These are phyloP conservation scores for Porogramme epimiltina DNA, from an alignment of 1,284 basidiomycete species.

Conservation along the genomic window DNA sequence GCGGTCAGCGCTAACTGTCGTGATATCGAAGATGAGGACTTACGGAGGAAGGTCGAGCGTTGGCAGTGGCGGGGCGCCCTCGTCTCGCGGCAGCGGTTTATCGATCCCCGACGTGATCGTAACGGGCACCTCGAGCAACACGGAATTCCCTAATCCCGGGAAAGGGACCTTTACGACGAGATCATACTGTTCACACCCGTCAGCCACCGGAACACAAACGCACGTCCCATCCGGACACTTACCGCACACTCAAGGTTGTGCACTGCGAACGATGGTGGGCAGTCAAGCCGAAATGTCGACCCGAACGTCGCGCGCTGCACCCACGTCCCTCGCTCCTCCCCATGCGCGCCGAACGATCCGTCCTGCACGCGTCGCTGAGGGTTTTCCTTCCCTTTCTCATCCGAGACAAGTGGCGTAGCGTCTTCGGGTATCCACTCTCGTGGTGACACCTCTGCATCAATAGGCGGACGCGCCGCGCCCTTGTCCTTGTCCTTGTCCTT, in stretches of 20 bases:
- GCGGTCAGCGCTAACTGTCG: background rate
- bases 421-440: slow-evolving; percentile 4
- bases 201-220: too few species aligned
- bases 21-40: background rate
- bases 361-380: too few species aligned
- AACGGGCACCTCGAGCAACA: slow-evolving; percentile 11
- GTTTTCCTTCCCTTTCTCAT: background rate
- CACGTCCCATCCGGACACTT: background rate
- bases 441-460: background rate
- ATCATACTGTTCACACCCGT: slow-evolving; percentile 1
- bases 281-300: slow-evolving; percentile 9
- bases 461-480: background rate
- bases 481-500: background rate
- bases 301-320: slow-evolving; percentile 11
- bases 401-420: background rate
- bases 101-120: slow-evolving; percentile 14
- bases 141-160: slow-evolving; percentile 16
- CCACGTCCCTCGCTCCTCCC: slow-evolving; percentile 3
- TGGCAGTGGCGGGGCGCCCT: background rate
- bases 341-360: background rate
- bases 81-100: slow-evolving; percentile 1
- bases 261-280: slow-evolving; percentile 11
- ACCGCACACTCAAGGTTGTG: slow-evolving; percentile 9
- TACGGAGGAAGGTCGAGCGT: slow-evolving; percentile 7
- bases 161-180: slow-evolving; percentile 17